Base-by-base conservation (phyloP, 176 grass and related monocot species). In the Typha latifolia region DNA sequence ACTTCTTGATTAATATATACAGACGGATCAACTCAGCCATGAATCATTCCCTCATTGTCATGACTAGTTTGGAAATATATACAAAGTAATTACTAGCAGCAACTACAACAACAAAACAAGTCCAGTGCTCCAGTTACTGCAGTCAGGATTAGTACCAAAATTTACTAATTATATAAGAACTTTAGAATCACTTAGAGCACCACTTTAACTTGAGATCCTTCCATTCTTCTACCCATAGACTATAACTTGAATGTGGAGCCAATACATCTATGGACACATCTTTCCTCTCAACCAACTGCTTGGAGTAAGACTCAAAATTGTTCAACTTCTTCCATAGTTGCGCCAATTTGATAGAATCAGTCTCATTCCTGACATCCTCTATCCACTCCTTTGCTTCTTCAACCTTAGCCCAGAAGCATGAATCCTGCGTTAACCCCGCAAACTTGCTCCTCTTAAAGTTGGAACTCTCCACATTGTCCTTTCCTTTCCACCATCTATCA, bases 341-440 rank as follows among this genome's bases (percentile, higher is more conserved):
- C 20, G 20, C 69, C 72, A 87, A 49, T 61, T 61, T 71, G 0
- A 47, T 47, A 0, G 3, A 32, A 22, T 90, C 74, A 0, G 32
- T 62, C 71, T 94, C 86, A 1, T 4, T 23, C 62, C 49, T 73
- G 27, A 70, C 66, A 8, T 57, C 74, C 77, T 79, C 79, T 6
- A 70, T 62, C 81, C 49, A 70, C 66, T 94, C 86, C 57, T 67
- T 81, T 2, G 86, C 89, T 27, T 87, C 82, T 55, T 99, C 95
- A 26, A 99, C 86, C 72, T 81, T 77, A 12, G 95, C 95, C 95
- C 95, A 99, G 71, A 99, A 99, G 71, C 86, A 94, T 0, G 95
- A 91, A 62, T 99, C 95, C 62, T 99, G 95, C 1, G 95, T 99
- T 55, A 99, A 27, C 24, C 95, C 95, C 0, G 95, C 95, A n/a